These are phyloP conservation scores for Zymoseptoria crescenta DNA, from an alignment of 2,329 filamentous ascomycete genomes.

Conservation along the genomic window DNA sequence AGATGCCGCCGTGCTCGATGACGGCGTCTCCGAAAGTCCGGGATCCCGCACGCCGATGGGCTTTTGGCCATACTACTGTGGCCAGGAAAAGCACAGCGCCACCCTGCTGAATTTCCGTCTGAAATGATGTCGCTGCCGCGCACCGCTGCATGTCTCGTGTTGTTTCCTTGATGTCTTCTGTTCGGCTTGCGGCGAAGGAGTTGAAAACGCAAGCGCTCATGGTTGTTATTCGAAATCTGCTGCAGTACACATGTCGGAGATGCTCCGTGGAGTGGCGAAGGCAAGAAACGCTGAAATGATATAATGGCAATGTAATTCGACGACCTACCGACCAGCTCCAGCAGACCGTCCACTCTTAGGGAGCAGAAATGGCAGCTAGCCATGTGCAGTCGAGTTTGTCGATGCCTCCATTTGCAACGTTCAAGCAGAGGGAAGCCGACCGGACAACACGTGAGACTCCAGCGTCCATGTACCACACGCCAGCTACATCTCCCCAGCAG, in stretches of 20 bases:
- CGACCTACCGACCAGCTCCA: not conserved
- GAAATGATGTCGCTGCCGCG: not conserved
- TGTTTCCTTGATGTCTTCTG: not conserved
- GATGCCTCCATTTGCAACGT: not conserved
- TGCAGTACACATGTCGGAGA: not conserved
- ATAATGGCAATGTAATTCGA: not conserved
- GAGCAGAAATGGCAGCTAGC: not conserved
- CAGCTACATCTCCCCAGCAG: not conserved
- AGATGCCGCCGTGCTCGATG: too few species aligned
- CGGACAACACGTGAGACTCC: not conserved
- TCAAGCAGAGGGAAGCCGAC: not conserved
- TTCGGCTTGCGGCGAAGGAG: not conserved
- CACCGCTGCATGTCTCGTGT: not conserved
- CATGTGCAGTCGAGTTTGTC: not conserved
- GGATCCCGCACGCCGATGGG: too few species aligned
- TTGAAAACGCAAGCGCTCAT: not conserved
- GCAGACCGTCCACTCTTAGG: not conserved
- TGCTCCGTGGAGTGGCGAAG: not conserved
- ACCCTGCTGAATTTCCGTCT: not conserved
- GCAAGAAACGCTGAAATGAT: not conserved
- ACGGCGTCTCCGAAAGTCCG: too few species aligned
- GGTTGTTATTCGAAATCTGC: not conserved
- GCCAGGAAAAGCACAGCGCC: too few species aligned
- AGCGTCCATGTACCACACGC: not conserved
- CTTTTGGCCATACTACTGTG: too few species aligned